A percentile compares a stretch with the other conserved stretches of the same genome.
These are phyloP conservation scores for Xanthoparmelia taractica DNA, from an alignment of 495 filamentous ascomycete genomes.

Conservation along the genomic window DNA sequence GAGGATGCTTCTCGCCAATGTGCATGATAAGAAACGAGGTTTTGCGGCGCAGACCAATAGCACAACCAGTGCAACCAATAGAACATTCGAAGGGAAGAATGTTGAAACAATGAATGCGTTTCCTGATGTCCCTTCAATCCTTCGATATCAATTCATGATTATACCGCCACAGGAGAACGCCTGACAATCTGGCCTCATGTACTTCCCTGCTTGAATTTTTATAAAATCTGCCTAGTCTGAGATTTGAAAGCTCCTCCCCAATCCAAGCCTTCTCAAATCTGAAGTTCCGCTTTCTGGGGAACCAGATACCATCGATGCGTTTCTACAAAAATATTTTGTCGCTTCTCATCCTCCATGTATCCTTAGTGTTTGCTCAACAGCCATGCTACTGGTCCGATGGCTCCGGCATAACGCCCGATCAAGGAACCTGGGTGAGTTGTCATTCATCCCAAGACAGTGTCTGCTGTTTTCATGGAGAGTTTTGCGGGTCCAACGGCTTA, in stretches of 20 bases:
- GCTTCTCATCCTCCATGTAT: not conserved
- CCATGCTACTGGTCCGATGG: conserved; percentile 8
- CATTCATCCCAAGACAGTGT: conserved; percentile 3
- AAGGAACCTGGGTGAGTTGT: not conserved
- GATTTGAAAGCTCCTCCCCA: not conserved
- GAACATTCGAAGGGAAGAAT: not conserved
- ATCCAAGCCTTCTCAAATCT: not conserved
- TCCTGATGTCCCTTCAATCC: not conserved
- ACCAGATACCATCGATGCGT: not conserved
- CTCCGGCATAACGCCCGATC: too few species aligned
- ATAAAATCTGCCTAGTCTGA: not conserved
- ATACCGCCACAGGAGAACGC: too few species aligned
- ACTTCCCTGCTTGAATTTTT: not conserved
- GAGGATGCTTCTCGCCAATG: not conserved
- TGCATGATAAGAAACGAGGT: not conserved
- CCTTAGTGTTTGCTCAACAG: conserved; percentile 3
- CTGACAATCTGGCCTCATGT: not conserved
- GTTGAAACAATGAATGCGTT: not conserved
- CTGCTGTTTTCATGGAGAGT: conserved; percentile 2
- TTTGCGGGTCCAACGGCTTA: conserved; percentile 17
- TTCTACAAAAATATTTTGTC: not conserved
- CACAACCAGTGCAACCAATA: not conserved
- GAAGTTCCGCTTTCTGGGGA: not conserved
- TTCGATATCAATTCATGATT: too few species aligned
- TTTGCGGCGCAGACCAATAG: not conserved